Conservation (phyloP, 1,284 basidiomycete species). For the Thelephora terrestris region DNA sequence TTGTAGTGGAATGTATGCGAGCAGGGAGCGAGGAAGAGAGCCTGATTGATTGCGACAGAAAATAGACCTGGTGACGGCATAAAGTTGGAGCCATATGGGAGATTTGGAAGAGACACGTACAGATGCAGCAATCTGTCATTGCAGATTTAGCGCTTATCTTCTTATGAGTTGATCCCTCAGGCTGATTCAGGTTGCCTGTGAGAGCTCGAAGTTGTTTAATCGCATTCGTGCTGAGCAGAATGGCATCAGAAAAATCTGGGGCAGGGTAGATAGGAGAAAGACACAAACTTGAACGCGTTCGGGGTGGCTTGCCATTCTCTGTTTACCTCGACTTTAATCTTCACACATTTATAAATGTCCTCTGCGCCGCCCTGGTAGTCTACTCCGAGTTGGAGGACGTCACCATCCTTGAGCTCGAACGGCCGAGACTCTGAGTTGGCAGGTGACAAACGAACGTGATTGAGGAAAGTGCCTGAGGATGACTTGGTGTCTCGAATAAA, state of each 20-base stretch:
- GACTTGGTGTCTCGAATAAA: constrained; percentile 89
- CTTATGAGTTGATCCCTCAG: constrained; percentile 21
- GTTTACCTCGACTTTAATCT: constrained; percentile 89
- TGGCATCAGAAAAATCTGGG: constrained; percentile 1
- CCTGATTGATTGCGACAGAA: constrained; percentile 89
- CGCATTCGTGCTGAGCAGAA: constrained; percentile 51
- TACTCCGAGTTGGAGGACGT: constrained; percentile 92
- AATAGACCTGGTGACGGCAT: constrained; percentile 57
- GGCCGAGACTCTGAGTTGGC: constrained; percentile 78
- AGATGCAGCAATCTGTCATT: constrained; percentile 92
- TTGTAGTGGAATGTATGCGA: constrained; percentile 99
- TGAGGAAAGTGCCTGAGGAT: constrained; percentile 91
- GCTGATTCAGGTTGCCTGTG: constrained; percentile 25
- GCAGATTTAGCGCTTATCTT: constrained; percentile 34
- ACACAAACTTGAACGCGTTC: constrained; percentile 90
- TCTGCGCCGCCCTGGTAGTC: constrained; percentile 98
- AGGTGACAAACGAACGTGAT: constrained; percentile 82
- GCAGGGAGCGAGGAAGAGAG: constrained; percentile 94
- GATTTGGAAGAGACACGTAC: constrained; percentile 33
- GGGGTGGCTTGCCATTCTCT: constrained; percentile 83
- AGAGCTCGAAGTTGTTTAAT: constrained; percentile 75
- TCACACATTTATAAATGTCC: constrained; percentile 96
- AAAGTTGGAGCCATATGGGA: background rate
- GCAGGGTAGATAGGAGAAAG: constrained; percentile 3
- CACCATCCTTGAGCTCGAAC: constrained; percentile 84